Evolutionary conservation across 176 grass and related monocot genomes (phyloP).

Genomic region (Rhynchospora tenuis): DNA sequence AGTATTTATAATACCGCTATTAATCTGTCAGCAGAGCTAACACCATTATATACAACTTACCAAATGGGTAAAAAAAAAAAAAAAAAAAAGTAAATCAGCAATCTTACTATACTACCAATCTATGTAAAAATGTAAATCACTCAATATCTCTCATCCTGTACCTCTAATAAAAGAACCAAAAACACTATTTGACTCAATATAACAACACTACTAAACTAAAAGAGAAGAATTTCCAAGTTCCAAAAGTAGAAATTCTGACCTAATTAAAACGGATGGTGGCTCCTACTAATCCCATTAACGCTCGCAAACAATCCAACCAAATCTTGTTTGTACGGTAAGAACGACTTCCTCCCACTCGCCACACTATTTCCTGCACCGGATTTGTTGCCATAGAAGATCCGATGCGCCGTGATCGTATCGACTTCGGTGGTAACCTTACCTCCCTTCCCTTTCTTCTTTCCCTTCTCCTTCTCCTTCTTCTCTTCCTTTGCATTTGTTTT

Average conservation of each 20-base stretch:
- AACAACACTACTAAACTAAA: background rate
- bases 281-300: conserved; percentile 61
- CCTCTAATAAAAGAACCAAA: background rate
- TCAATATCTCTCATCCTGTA: background rate
- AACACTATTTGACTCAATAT: conserved; percentile 2
- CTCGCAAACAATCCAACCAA: conserved; percentile 71
- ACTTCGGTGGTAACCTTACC: conserved; percentile 26
- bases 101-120: background rate
- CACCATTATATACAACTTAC: background rate
- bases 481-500: conserved; percentile 37
- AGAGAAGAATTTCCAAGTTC: conserved; percentile 10
- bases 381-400: conserved; percentile 43
- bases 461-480: conserved; percentile 20
- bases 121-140: conserved; percentile 4
- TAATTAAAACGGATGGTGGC: conserved; percentile 50
- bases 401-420: conserved; percentile 35
- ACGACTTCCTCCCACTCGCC: conserved; percentile 43
- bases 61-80: background rate
- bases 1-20: background rate
- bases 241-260: conserved; percentile 1
- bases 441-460: background rate
- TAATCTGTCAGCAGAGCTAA: background rate
- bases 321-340: conserved; percentile 83
- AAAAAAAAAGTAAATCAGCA: background rate
- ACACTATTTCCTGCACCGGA: conserved; percentile 16